Base-by-base conservation (phyloP, 108 stramenopile species). In the Nitzschia inconspicua region DNA sequence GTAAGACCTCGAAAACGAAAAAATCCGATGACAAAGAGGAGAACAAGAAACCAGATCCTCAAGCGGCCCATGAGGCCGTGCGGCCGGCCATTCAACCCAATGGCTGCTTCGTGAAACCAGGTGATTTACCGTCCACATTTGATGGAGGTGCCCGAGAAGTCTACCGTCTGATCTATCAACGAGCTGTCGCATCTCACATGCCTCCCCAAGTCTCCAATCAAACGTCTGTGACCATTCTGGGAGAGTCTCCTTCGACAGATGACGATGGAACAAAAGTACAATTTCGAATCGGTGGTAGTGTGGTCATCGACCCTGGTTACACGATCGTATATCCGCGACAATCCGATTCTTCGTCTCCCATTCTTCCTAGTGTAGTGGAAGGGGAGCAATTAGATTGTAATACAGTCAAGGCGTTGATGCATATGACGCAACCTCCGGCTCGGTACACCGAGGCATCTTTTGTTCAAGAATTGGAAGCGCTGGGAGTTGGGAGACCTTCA, bases 61-160 rank as follows among this genome's bases (percentile, higher is more conserved):
- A 92, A 52, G 91, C 88, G 59, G 91, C 91, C 19, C 91, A 92
- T 61, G 91, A 92, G 66, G 91, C 91, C 8, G 85, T 92, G 44
- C 87, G 91, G 14, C 91, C 91, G 0, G 74, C 87, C 2, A 58
- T 78, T 32, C 65, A 73, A 40, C 53, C 64, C 13, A 77, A 67
- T 53, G 72, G 78, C 13, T 7, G 34, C 4, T 73, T 78, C 55
- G 16, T 50, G 2, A 44, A 63, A 53, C 80, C 78, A 20, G 30
- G 48, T 14, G 44, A 43, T 7, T 34, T 68, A 9, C 46, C 52
- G 29, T 8, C 23, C 9, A 59, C 31, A 20, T 43, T 74, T 22
- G 68, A 69, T 59, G 28, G 28, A 47, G 59, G 60, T 2, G 68
- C 66, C 11, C 7, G 36, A 7, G 70, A 57, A 32, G 48, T 90